These are phyloP conservation scores for Gracilaria domingensis DNA, from an alignment of 23 red algal genomes.

Conservation along the genomic window DNA sequence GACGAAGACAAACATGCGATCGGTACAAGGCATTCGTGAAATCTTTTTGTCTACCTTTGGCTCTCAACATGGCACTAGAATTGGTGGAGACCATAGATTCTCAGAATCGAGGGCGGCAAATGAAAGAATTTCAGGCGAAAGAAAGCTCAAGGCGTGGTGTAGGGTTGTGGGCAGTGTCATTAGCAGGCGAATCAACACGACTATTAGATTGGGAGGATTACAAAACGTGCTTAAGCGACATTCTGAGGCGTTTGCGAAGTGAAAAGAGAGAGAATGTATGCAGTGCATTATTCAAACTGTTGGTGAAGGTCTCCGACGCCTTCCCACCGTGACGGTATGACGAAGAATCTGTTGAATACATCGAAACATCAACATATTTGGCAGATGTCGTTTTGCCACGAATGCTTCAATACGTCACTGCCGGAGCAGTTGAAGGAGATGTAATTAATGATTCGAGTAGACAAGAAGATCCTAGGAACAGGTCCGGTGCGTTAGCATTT, in stretches of 20 bases:
- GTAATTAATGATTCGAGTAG: conserved; percentile 13
- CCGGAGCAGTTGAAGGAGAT: conserved; percentile 57
- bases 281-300: conserved; percentile 45
- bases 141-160: conserved; percentile 47
- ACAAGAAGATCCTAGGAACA: background rate
- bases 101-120: background rate
- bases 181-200: conserved; percentile 34
- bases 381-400: conserved; percentile 33
- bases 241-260: conserved; percentile 26
- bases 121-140: conserved; percentile 13
- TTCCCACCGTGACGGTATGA: conserved; percentile 36
- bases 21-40: conserved; percentile 30
- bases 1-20: background rate
- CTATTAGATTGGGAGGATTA: conserved; percentile 38
- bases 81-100: background rate
- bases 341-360: background rate
- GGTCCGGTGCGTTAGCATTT: conserved; percentile 30
- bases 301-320: conserved; percentile 46
- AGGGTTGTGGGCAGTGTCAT: conserved; percentile 27
- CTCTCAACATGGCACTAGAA: conserved; percentile 48
- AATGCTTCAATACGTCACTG: conserved; percentile 58
- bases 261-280: background rate
- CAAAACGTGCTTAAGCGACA: background rate
- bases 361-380: conserved; percentile 1
- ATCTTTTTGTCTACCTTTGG: conserved; percentile 52